A percentile compares a stretch with the other conserved stretches of the same genome.
These are phyloP conservation scores for Beauveria bassiana DNA, from an alignment of 2,329 filamentous ascomycete genomes.

Conservation along the genomic window DNA sequence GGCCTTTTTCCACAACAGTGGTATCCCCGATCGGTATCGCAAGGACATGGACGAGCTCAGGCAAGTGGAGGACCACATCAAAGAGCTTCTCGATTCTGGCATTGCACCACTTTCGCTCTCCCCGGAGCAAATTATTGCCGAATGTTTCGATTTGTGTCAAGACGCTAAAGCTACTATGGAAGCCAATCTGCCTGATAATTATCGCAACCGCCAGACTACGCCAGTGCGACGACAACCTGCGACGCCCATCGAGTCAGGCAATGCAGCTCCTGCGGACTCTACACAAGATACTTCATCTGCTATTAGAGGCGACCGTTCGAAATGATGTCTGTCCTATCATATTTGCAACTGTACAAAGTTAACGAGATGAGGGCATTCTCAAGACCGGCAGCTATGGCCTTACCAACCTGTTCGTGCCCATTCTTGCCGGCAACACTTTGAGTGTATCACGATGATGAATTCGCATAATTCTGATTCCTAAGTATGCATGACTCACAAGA, in stretches of 20 bases:
- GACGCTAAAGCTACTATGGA: slow-evolving; percentile 39
- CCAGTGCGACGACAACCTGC: slow-evolving; percentile 10
- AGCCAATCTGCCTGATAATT: slow-evolving; percentile 38
- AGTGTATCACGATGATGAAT: background rate
- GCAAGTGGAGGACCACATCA: slow-evolving; percentile 42
- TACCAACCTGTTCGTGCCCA: background rate
- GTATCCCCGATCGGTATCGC: slow-evolving; percentile 43
- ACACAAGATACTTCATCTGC: background rate
- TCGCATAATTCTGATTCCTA: background rate
- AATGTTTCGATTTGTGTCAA: slow-evolving; percentile 39
- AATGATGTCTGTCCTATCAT: background rate
- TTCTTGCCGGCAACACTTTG: background rate
- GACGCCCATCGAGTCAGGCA: background rate
- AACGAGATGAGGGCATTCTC: background rate
- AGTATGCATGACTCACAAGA: background rate
- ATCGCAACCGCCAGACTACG: slow-evolving; percentile 18
- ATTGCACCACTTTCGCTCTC: slow-evolving; percentile 35
- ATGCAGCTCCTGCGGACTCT: background rate
- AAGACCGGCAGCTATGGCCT: background rate
- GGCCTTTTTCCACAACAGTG: slow-evolving; percentile 46
- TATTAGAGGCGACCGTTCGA: background rate
- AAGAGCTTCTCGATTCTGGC: slow-evolving; percentile 40
- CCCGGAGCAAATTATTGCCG: slow-evolving; percentile 38
- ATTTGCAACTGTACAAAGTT: background rate
- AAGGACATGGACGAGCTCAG: slow-evolving; percentile 42